Evolutionary conservation across 139 green algal genomes (phyloP).

Genomic region (Chlorella ohadii): DNA sequence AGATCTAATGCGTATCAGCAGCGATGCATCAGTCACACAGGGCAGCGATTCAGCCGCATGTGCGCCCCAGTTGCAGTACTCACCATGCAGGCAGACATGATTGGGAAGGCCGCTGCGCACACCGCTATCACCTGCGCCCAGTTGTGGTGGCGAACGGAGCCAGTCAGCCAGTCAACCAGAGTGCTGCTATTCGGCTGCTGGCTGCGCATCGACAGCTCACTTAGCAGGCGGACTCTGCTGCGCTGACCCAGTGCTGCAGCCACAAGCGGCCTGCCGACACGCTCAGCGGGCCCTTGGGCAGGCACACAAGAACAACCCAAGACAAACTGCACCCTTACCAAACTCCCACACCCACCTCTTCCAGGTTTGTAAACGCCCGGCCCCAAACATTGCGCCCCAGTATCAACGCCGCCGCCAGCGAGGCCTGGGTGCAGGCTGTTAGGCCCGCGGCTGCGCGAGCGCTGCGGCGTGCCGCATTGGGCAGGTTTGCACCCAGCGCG

Average conservation of each 20-base stretch:
- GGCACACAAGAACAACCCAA: too few species aligned
- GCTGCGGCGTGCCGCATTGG: conserved; percentile 25
- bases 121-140: conserved; percentile 30
- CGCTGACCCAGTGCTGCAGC: too few species aligned
- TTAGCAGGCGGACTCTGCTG: too few species aligned
- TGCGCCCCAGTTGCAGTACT: too few species aligned
- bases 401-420: neutral
- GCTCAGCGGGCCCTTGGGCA: too few species aligned
- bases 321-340: neutral
- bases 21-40: too few species aligned
- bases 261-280: too few species aligned
- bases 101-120: conserved; percentile 31
- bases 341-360: conserved; percentile 3
- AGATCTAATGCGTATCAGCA: too few species aligned
- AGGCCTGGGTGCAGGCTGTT: conserved; percentile 6
- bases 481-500: conserved; percentile 41
- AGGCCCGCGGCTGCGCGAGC: conserved; percentile 18
- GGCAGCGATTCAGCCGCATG: too few species aligned
- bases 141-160: too few species aligned
- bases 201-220: too few species aligned
- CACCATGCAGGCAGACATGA: conserved; percentile 35
- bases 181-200: neutral
- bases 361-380: conserved; percentile 2
- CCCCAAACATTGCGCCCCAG: neutral
- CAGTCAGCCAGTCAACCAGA: too few species aligned